Evolutionary conservation across 2,329 filamentous ascomycete genomes (phyloP).

Genomic region (Fusarium pseudonygamai): DNA sequence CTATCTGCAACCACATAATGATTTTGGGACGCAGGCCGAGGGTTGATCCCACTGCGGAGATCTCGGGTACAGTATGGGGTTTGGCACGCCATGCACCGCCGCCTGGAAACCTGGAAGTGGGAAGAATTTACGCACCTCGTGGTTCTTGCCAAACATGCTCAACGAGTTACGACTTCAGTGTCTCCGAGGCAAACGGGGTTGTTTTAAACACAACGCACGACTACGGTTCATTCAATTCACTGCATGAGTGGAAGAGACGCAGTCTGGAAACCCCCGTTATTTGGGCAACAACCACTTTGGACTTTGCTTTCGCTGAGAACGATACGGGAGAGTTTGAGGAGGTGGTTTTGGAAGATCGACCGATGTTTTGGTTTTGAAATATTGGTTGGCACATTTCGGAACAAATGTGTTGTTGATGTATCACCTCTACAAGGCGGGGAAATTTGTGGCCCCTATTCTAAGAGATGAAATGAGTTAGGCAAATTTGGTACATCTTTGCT

Average conservation of each 20-base stretch:
- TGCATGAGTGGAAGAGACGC: background rate
- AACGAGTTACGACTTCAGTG: background rate
- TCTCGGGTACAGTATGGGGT: background rate
- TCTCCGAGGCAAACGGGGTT: background rate
- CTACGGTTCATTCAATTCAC: background rate
- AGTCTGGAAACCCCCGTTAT: fast-evolving
- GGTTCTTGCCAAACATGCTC: background rate
- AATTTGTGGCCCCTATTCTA: background rate
- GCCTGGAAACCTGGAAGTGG: fast-evolving
- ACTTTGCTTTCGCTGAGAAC: background rate
- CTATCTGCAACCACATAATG: background rate
- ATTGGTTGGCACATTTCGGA: background rate
- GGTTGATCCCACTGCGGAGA: background rate
- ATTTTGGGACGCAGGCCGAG: background rate
- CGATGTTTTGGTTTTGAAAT: background rate
- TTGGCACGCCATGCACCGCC: background rate
- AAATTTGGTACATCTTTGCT: background rate
- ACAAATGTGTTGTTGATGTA: background rate
- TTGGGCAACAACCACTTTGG: fast-evolving
- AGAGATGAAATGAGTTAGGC: background rate
- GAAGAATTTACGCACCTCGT: background rate
- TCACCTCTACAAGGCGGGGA: background rate
- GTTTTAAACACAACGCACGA: background rate
- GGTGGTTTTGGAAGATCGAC: fast-evolving
- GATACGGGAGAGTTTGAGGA: background rate